Conservation (phyloP, 768 basidiomycete genomes). For the Podaxis sp. region DNA sequence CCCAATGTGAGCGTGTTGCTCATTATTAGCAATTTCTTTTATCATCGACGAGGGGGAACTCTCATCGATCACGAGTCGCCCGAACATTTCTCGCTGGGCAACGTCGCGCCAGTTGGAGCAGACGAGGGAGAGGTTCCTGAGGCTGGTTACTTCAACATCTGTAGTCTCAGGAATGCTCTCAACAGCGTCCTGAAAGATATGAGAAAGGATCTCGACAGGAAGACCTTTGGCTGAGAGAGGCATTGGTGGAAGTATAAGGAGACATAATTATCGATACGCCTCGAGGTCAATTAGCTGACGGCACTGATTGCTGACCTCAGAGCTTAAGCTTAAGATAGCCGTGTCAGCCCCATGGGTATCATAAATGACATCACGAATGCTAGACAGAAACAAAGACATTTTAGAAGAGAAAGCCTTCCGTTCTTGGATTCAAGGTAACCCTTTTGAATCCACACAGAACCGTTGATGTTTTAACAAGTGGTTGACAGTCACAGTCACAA, state of each 20-base stretch:
- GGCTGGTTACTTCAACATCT: not conserved
- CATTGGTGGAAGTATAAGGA: not conserved
- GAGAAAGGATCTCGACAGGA: not conserved
- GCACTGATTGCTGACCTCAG: no score
- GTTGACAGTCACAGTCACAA: no score
- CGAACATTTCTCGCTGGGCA: not conserved
- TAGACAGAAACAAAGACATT: no score
- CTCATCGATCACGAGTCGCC: not conserved
- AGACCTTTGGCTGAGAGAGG: not conserved
- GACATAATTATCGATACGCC: not conserved
- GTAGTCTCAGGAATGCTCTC: not conserved
- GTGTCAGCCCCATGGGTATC: no score
- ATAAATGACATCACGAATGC: no score
- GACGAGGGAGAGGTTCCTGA: not conserved
- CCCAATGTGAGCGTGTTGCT: not conserved
- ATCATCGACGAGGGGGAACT: not conserved
- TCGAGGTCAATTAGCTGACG: not conserved
- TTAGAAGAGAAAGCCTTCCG: no score
- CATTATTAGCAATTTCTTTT: not conserved
- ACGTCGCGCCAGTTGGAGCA: not conserved
- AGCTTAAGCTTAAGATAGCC: no score
- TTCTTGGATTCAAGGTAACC: no score
- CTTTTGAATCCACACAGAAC: no score
- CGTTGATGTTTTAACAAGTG: no score
- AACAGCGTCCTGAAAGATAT: not conserved